Evolutionary conservation across 2,329 filamentous ascomycete genomes (phyloP).

Genomic region (Dothideomycetes sp.): DNA sequence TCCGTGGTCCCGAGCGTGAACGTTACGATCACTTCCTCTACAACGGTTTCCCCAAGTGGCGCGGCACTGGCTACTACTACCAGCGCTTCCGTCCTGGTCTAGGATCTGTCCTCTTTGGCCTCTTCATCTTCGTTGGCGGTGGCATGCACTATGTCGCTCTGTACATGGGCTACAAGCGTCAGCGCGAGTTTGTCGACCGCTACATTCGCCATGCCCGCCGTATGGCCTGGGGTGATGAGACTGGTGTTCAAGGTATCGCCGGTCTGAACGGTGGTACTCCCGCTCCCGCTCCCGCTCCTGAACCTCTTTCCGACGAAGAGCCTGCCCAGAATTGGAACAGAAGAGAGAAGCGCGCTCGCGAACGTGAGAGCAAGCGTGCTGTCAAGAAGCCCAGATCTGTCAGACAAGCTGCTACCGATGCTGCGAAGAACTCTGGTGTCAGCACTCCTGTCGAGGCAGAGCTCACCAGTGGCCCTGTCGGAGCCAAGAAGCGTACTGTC

Average conservation of each 20-base stretch:
- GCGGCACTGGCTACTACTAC: conserved; percentile 98
- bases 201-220: conserved; percentile 85
- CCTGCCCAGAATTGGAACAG: conserved; percentile 61
- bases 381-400: conserved; percentile 49
- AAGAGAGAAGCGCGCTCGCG: conserved; percentile 78
- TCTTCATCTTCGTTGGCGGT: conserved; percentile 76
- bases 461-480: conserved; percentile 51
- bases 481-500: conserved; percentile 75
- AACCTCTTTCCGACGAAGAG: conserved; percentile 29
- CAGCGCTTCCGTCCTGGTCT: conserved; percentile 83
- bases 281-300: conserved; percentile 34
- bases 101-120: conserved; percentile 69
- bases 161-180: conserved; percentile 78
- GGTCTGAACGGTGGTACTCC: conserved; percentile 44
- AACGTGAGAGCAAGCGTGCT: conserved; percentile 66
- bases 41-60: conserved; percentile 94
- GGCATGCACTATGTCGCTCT: conserved; percentile 79
- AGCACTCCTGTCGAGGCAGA: conserved; percentile 48
- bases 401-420: conserved; percentile 37
- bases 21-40: conserved; percentile 90
- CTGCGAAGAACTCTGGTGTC: conserved; percentile 38
- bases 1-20: conserved; percentile 69
- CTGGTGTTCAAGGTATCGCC: conserved; percentile 57
- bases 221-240: conserved; percentile 80
- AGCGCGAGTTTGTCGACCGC: conserved; percentile 80